Evolutionary conservation across 306 rosid genomes (phyloP), one percentile per base, ranked within the genome.

Genomic region (Rubus parviflorus): DNA sequence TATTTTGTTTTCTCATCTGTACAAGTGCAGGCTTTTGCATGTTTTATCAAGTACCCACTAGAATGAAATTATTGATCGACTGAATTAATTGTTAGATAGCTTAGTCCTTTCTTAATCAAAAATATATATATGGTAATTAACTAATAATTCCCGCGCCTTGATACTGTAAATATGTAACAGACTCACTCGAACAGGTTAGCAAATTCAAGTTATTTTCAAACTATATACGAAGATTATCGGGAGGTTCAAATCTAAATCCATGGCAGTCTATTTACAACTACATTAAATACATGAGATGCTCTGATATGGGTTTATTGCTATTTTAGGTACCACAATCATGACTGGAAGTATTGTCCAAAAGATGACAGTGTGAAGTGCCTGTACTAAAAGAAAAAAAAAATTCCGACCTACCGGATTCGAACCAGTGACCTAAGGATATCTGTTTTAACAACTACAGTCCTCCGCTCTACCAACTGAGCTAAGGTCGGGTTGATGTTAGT

Each of bases 391-490:
- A 1, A 3, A 1, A 56, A 3, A 4, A 61, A 47, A 19, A 3
- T 3, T 76, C 66, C 80, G 80, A 76, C 80, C 80, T 76, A 48
- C 73, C 80, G 73, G 80, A 76, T 76, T 76, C 80, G 80, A 76
- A 76, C 80, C 73, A 52, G 73, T 70, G 80, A 76, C 80, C 80
- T 76, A 76, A 76, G 80, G 80, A 76, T 76, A n/a, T 14, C 80
- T 51, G 62, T 48, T 14, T 0, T 0, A 0, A 47, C 73, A 58
- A 76, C 80, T 76, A 76, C 80, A 76, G 73, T 76, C 66, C 80
- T 76, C 80, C 80, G 80, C 80, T 76, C 80, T 76, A 41, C 80
- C 80, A 76, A 66, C 80, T 76, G 80, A 76, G 80, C 80, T 76
- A 76, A 76, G 80, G 80, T 76, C 80, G 80, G 80, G 3, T 65